phyloP scores from a whole-genome alignment of 2,329 filamentous ascomycete genomes.

The Colletotrichum liriopes region DNA sequence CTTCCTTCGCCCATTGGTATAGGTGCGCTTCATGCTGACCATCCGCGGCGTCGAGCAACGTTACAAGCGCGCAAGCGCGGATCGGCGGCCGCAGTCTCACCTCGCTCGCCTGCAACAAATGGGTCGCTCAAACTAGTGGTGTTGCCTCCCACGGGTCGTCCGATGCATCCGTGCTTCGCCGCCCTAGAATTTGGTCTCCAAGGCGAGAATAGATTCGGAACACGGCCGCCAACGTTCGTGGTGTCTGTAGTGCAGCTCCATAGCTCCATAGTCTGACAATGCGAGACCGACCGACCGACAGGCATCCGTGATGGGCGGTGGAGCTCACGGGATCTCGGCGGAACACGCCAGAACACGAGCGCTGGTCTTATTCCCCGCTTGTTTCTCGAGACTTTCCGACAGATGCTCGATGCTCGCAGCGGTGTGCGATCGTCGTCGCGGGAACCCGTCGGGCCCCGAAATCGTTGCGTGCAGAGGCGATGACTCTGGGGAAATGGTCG shows the following conservation, averaged over 20 bases:
- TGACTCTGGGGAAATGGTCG: neutral
- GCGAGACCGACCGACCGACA: conserved; percentile 1
- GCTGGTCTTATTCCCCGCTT: conserved; percentile 35
- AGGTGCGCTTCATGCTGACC: conserved; percentile 22
- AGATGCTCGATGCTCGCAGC: conserved; percentile 11
- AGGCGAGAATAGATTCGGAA: conserved; percentile 3
- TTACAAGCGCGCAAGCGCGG: conserved; percentile 42
- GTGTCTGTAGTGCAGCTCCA: conserved; percentile 23
- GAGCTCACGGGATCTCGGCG: conserved; percentile 33
- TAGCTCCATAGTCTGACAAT: conserved; percentile 4
- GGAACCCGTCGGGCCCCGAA: neutral
- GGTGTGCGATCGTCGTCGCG: conserved; percentile 20
- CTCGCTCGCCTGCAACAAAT: conserved; percentile 6
- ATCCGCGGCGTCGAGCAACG: conserved; percentile 28
- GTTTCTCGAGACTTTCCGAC: conserved; percentile 7
- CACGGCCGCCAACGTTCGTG: neutral
- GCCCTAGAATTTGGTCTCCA: neutral
- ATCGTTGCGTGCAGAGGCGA: neutral
- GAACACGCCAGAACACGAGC: conserved; percentile 42
- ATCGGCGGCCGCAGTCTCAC: conserved; percentile 5
- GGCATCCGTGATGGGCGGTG: conserved; percentile 21
- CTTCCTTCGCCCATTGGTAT: conserved; percentile 7
- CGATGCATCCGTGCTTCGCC: conserved; percentile 10
- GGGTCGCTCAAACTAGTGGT: neutral
- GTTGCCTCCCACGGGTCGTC: neutral